A percentile compares a stretch with the other conserved stretches of the same genome.
These are phyloP conservation scores for Tetrahymena malaccensis DNA, from an alignment of 73 alveolate genomes.

Conservation along the genomic window DNA sequence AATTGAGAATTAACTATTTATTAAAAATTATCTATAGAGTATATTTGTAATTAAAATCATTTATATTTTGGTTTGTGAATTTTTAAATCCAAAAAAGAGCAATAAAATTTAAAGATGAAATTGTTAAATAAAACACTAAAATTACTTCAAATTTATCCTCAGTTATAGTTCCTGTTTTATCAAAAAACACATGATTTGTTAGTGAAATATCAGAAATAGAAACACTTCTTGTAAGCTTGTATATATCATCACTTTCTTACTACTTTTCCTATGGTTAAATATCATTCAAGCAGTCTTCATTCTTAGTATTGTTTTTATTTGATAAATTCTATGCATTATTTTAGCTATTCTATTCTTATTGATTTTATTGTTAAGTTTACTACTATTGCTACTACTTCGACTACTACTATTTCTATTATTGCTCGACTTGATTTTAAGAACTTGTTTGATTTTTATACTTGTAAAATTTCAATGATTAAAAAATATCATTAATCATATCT, in stretches of 20 bases:
- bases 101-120: too few species aligned
- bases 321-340: background rate
- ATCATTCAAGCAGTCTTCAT: background rate
- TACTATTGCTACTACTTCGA: background rate
- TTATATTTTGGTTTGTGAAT: too few species aligned
- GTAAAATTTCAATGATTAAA: background rate
- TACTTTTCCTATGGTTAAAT: background rate
- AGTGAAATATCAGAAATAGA: conserved; percentile 5
- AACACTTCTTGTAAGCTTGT: background rate
- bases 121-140: background rate
- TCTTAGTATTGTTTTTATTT: background rate
- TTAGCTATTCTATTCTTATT: background rate
- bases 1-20: too few species aligned
- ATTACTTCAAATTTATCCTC: background rate
- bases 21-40: too few species aligned
- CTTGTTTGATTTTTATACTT: background rate
- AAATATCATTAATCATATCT: background rate
- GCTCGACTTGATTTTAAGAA: background rate
- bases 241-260: background rate
- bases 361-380: background rate
- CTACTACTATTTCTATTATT: background rate
- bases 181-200: conserved; percentile 14
- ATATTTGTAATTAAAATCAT: too few species aligned
- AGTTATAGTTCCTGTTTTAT: conserved; percentile 39
- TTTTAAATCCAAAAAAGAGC: too few species aligned